These are phyloP conservation scores for Coemansia sp. DNA, from an alignment of 192 early-diverging fungal species.

Conservation along the genomic window DNA sequence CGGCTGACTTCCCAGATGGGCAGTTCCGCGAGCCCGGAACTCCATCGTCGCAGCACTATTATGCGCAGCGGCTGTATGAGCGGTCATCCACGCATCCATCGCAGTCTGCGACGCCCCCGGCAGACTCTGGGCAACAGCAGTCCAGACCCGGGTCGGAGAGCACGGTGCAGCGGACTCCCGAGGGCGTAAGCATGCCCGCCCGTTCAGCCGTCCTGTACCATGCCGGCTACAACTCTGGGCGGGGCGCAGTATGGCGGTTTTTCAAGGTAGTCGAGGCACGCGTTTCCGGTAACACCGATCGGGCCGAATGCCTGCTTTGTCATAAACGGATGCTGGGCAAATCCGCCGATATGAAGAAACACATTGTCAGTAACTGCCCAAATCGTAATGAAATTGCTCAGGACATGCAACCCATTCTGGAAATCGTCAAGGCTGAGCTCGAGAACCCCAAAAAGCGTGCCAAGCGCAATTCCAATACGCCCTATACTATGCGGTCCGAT, in stretches of 20 bases:
- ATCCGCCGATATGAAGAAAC: conserved; percentile 54
- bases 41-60: not conserved
- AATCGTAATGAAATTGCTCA: conserved; percentile 30
- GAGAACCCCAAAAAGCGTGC: conserved; percentile 54
- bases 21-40: not conserved
- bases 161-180: conserved; percentile 5
- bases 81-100: conserved; percentile 16
- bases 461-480: conserved; percentile 49
- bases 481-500: conserved; percentile 41
- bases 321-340: conserved; percentile 54
- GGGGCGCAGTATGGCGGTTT: conserved; percentile 53
- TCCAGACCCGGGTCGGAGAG: conserved; percentile 8
- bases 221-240: conserved; percentile 45
- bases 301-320: conserved; percentile 52
- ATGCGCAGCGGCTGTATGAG: not conserved
- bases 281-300: conserved; percentile 53
- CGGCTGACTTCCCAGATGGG: not conserved
- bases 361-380: conserved; percentile 48
- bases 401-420: conserved; percentile 47
- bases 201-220: conserved; percentile 46
- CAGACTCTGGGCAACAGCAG: not conserved
- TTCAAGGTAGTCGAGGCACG: conserved; percentile 47
- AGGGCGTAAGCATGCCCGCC: conserved; percentile 41
- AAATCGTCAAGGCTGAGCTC: conserved; percentile 46
- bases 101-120: conserved; percentile 16